Percentiles rank a stretch among this genome's conserved stretches.
phyloP scores from a whole-genome alignment of 2,329 filamentous ascomycete genomes.

The Zasmidium cellare region DNA sequence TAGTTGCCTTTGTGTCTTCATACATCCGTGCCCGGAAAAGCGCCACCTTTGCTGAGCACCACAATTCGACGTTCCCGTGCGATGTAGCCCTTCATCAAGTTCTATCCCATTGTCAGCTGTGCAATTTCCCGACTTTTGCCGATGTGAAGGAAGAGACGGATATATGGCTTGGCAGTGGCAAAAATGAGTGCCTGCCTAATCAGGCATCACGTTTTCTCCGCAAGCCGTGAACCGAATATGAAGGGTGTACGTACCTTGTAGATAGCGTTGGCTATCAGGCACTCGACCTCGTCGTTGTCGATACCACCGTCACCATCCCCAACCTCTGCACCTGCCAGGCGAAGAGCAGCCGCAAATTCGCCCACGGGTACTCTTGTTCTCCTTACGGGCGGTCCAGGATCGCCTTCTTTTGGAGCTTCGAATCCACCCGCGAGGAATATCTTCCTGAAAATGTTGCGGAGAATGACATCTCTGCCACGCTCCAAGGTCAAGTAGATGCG shows the following conservation, averaged over 20 bases:
- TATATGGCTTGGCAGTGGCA: conserved; percentile 1
- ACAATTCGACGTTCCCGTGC: conserved; percentile 85
- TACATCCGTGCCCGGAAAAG: conserved; percentile 86
- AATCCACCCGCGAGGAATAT: conserved; percentile 85
- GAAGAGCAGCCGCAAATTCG: conserved; percentile 83
- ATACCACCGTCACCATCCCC: conserved; percentile 61
- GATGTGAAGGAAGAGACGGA: neutral
- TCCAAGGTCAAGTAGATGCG: conserved; percentile 95
- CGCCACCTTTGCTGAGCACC: conserved; percentile 87
- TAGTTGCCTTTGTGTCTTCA: conserved; percentile 30
- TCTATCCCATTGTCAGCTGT: conserved; percentile 52
- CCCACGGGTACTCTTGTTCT: conserved; percentile 76
- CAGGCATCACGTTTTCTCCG: conserved; percentile 4
- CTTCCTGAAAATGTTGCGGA: conserved; percentile 89
- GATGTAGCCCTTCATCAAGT: conserved; percentile 97
- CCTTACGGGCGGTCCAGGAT: conserved; percentile 57
- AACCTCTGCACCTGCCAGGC: conserved; percentile 59
- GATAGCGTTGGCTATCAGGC: conserved; percentile 91
- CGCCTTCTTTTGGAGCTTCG: conserved; percentile 70
- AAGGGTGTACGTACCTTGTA: conserved; percentile 72
- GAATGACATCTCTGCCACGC: conserved; percentile 82
- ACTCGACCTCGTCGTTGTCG: conserved; percentile 93
- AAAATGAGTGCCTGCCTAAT: conserved; percentile 13
- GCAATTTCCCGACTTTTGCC: conserved; percentile 1
- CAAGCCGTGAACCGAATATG: neutral